Base-by-base conservation (phyloP, 306 rosid species). In the Carpinus viminea region DNA sequence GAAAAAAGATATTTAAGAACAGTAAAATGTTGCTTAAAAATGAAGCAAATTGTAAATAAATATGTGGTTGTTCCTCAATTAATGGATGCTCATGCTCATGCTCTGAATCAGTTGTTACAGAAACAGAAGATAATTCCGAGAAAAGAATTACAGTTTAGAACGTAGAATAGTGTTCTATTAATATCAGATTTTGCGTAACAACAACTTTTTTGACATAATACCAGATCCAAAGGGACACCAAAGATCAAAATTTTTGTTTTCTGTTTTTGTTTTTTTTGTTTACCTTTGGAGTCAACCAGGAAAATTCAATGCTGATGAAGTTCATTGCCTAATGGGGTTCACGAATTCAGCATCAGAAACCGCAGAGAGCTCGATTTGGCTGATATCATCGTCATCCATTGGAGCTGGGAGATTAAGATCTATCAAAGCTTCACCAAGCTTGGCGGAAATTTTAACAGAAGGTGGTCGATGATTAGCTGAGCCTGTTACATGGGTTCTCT, bases 351-450 rank as follows among this genome's bases (percentile, higher is more conserved):
- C 93, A 89, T 91, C 90, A 3, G 98, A 92, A 74, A 92, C 93
- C 0, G 97, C 97, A 17, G 98, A 94, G 56, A 76, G 83, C 68
- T 90, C 96, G 21, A 90, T 82, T 79, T 91, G 97, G 82, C 94
- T 86, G 38, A 66, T 54, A 10, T 89, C 96, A 21, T 85, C 91
- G 8, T 91, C 96, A 8, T 93, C 96, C 11, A 79, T 43, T 0
- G 98, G 90, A 78, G 99, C 99, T 31, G 99, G 99, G 65, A 93
- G 92, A 72, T 95, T 95, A 72, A 95, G 99, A 89, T 95, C 99
- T 84, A 95, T 81, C 70, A 90, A 76, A 82, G 78, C 88, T 7
- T 84, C 86, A 7, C 82, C 80, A 1, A 84, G 47, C 79, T 80
- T 89, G 0, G 51, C 47, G 0, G 86, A 74, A 66, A 53, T 79